Base-by-base conservation (phyloP, 176 grass and related monocot species). In the Oryza punctata region DNA sequence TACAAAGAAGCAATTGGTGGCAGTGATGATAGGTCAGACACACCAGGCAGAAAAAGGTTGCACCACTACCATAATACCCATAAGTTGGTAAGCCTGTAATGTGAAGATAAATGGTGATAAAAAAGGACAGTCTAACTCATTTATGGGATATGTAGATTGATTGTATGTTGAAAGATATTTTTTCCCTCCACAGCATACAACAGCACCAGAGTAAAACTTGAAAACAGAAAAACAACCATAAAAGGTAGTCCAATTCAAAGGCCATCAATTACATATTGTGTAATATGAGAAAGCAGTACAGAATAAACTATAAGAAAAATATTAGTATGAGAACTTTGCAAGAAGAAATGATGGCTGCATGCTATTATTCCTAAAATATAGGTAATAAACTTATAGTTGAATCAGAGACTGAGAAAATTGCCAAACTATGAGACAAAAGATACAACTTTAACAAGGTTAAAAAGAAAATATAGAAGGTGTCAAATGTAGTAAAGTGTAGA, bases 301-400 rank as follows among this genome's bases (percentile, higher is more conserved):
- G 49, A 27, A 75, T 50, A 79, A 12, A 45, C 41, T 46, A 47
- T 23, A 21, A 79, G n/a, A 33, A 33, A 67, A 3, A 25, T 30
- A 14, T 60, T 61, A 41, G 52, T 19, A 40, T 41, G 32, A 44
- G 32, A 81, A 72, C 24, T 69, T 65, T 24, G 41, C 11, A 24
- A 16, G 37, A 18, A 32, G 30, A 70, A 32, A 29, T 70, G 21
- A 61, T 61, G 2, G 27, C 10, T 14, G 16, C 11, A 21, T 35
- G 25, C 37, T 61, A 80, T 84, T 72, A 35, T 79, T 75, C 65
- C 68, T 63, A 83, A 78, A 70, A 75, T 65, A 29, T 49, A 10
- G 49, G 40, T 61, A 61, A 61, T 10, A 59, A 61, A 61, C 57
- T 65, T 73, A 70, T 38, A 65, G 50, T 11, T 13, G 18, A 69